Conservation (phyloP, 306 rosid genomes). For the Elaeagnus macrophylla region DNA sequence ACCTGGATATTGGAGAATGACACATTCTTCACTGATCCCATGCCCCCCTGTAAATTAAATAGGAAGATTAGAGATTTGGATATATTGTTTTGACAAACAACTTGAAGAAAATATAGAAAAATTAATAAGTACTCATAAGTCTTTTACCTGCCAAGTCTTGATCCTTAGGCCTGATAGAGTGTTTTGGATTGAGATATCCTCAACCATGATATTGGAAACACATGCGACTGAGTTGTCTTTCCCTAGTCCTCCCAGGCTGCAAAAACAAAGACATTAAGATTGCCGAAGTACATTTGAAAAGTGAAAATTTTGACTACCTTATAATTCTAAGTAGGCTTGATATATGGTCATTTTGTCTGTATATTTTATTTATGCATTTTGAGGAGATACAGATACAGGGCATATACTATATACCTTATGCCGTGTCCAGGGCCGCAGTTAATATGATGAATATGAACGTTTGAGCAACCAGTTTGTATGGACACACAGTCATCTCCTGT, state of each 20-base stretch:
- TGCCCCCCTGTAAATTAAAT: conserved; percentile 57
- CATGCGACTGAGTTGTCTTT: conserved; percentile 66
- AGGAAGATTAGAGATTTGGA: neutral
- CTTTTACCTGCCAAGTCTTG: conserved; percentile 93
- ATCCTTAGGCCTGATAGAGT: conserved; percentile 80
- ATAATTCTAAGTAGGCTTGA: neutral
- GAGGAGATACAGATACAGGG: neutral
- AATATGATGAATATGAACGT: conserved; percentile 75
- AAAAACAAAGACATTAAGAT: conserved; percentile 5
- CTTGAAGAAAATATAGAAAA: neutral
- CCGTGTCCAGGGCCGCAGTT: conserved; percentile 99
- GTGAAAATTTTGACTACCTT: too few relatives aligned
- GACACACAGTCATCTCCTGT: conserved; percentile 98
- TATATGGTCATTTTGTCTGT: neutral
- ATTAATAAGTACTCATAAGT: neutral
- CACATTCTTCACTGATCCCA: conserved; percentile 80
- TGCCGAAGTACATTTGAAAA: too few relatives aligned
- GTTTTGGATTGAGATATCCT: conserved; percentile 56
- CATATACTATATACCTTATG: conserved; percentile 45
- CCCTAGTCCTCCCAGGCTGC: conserved; percentile 81
- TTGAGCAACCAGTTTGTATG: conserved; percentile 91
- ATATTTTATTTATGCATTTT: neutral
- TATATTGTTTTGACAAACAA: neutral
- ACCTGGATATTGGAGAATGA: conserved; percentile 70
- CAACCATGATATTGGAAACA: conserved; percentile 65